Base-by-base conservation (phyloP, 768 basidiomycete genomes). In the Chiua virens region DNA sequence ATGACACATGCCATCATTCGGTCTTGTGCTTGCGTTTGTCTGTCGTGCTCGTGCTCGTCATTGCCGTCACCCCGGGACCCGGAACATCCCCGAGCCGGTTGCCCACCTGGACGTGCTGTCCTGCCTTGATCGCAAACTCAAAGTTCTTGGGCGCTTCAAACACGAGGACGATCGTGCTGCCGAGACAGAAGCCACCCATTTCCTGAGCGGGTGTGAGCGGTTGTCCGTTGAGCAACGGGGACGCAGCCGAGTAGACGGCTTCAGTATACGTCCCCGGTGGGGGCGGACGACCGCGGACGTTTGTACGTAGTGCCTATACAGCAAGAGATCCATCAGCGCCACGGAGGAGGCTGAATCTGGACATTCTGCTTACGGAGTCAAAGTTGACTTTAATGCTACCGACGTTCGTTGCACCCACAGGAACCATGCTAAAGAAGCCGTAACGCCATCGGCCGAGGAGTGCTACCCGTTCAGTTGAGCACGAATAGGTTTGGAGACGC, bases 381-480 rank as follows among this genome's bases (percentile, higher is more conserved):
- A 99, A 99, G 67, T 97, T 95, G 65, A 99, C 80, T 58, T 87
- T 87, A 71, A 99, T 98, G 56, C 87, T 89, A 5, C 97, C 97
- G 45, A 98, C 97, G 67, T 99, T 98, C 11, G 96, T 98, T 3
- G 97, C 97, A 3, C 97, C 97, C 25, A 99, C 96, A 10, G 97
- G 97, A 0, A 97, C 85, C 93, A 98, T 98, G 23, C 87, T 76
- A 69, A 97, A 99, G 78, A 98, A 98, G 2, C 97, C 97, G 60
- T 97, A 75, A 64, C 83, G 84, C 97, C 97, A 98, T 48, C 92
- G 75, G 7, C 97, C 97, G 27, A 98, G 82, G 20, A 99, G 77
- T 2, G 95, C 93, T 9, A 98, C 96, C 21, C 97, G 86, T 73
- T 99, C 97, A n/a, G 65, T 99, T 98, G n/a, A 99, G 78, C 9